Conservation (phyloP, 1,284 basidiomycete genomes). For the Puccinia polysora region DNA sequence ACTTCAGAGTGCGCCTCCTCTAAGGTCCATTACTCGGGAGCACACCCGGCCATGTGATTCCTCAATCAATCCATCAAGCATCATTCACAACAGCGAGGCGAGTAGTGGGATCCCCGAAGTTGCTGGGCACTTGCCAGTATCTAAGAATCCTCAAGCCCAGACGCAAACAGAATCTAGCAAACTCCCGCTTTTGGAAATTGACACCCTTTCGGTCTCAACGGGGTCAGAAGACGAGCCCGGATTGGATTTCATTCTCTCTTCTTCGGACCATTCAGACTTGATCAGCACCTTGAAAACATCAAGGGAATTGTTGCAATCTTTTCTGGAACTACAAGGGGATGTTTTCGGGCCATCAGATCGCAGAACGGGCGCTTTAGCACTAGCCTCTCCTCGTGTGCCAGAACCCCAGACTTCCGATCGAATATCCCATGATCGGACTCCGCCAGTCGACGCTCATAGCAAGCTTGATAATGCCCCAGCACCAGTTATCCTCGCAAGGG, state of each 20-base stretch:
- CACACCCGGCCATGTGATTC: too few relatives aligned
- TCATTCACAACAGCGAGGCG: too few relatives aligned
- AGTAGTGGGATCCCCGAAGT: background rate
- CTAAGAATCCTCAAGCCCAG: background rate
- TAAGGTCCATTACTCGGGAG: background rate
- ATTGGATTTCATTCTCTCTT: slow-evolving; percentile 11
- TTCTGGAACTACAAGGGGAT: background rate
- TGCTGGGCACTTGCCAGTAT: background rate
- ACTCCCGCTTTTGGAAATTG: background rate
- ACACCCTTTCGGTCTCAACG: slow-evolving; percentile 13
- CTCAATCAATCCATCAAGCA: too few relatives aligned
- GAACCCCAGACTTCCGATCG: too few relatives aligned
- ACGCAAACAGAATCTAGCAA: background rate
- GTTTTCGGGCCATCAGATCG: background rate
- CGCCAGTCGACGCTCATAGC: too few relatives aligned
- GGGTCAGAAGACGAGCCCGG: slow-evolving; percentile 11
- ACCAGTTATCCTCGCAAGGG: too few relatives aligned
- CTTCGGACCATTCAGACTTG: background rate
- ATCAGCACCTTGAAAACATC: background rate
- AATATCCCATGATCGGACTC: too few relatives aligned
- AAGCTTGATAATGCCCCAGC: too few relatives aligned
- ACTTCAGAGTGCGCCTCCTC: background rate
- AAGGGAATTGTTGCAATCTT: background rate
- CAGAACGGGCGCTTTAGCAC: background rate
- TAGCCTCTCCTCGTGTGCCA: background rate